Evolutionary conservation across 176 grass and related monocot genomes (phyloP).

Genomic region (Carex parvula): DNA sequence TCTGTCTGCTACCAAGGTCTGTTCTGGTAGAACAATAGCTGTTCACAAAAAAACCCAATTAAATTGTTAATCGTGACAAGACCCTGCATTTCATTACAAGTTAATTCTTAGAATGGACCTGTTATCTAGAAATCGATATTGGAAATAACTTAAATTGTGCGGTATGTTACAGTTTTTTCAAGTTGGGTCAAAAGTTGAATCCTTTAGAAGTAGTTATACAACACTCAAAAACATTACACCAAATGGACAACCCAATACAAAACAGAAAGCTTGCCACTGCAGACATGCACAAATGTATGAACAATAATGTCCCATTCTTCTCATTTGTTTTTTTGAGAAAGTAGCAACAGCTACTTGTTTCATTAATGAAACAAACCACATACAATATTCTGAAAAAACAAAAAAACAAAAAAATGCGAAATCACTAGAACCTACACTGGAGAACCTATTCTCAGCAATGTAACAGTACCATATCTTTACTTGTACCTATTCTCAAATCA

Average conservation of each 20-base stretch:
- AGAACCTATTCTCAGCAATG: too few species aligned
- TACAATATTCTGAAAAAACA: too few species aligned
- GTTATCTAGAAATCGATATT: not conserved
- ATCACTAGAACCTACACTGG: too few species aligned
- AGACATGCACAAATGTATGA: not conserved
- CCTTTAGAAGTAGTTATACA: not conserved
- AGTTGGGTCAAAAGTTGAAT: not conserved
- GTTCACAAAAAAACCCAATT: not conserved
- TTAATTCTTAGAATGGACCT: not conserved
- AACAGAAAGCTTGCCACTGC: not conserved
- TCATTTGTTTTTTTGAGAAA: not conserved
- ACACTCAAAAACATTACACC: not conserved
- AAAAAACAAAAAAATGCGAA: too few species aligned
- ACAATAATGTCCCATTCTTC: not conserved
- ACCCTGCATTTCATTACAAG: not conserved
- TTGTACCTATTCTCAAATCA: too few species aligned
- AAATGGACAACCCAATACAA: not conserved
- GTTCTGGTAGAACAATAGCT: slow-evolving; percentile 64
- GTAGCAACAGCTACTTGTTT: too few species aligned
- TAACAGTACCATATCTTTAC: too few species aligned
- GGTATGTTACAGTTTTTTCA: not conserved
- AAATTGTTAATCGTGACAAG: not conserved
- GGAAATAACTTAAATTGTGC: not conserved
- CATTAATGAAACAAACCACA: too few species aligned
- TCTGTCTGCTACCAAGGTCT: slow-evolving; percentile 78